These are phyloP conservation scores for Phyllosticta citriasiana DNA, from an alignment of 2,329 filamentous ascomycete species.

Conservation along the genomic window DNA sequence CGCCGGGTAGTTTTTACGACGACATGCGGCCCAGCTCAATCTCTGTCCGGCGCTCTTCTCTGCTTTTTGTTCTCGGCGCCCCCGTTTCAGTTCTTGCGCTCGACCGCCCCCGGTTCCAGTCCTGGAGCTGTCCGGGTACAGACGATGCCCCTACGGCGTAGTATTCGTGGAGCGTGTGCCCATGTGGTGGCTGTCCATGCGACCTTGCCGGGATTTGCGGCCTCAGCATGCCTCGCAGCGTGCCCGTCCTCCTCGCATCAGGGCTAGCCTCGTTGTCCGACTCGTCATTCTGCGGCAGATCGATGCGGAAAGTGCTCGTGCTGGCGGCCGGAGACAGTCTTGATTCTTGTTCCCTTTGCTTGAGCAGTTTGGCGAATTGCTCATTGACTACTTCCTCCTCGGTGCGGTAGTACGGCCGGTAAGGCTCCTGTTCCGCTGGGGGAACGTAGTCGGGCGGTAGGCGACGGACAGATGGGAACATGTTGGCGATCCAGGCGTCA, in stretches of 20 bases:
- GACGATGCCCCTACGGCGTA: neutral
- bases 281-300: slow-evolving; percentile 19
- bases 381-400: slow-evolving; percentile 42
- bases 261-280: slow-evolving; percentile 3
- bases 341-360: slow-evolving; percentile 21
- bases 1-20: no score
- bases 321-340: slow-evolving; percentile 24
- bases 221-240: neutral
- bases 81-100: neutral
- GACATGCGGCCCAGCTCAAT: slow-evolving; percentile 27
- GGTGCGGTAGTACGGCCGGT: slow-evolving; percentile 17
- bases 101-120: neutral
- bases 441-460: slow-evolving; percentile 6
- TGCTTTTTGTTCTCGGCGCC: slow-evolving; percentile 20
- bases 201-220: neutral
- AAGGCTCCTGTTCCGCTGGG: neutral
- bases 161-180: neutral
- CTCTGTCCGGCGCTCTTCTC: slow-evolving; percentile 30
- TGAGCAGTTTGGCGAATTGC: slow-evolving; percentile 41
- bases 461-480: slow-evolving; percentile 30
- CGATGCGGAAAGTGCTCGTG: slow-evolving; percentile 34
- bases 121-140: neutral
- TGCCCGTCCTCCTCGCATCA: neutral
- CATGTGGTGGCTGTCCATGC: neutral
- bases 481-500: slow-evolving; percentile 36